These are phyloP conservation scores for Mycena alexandri DNA, from an alignment of 768 basidiomycete genomes.

Conservation along the genomic window DNA sequence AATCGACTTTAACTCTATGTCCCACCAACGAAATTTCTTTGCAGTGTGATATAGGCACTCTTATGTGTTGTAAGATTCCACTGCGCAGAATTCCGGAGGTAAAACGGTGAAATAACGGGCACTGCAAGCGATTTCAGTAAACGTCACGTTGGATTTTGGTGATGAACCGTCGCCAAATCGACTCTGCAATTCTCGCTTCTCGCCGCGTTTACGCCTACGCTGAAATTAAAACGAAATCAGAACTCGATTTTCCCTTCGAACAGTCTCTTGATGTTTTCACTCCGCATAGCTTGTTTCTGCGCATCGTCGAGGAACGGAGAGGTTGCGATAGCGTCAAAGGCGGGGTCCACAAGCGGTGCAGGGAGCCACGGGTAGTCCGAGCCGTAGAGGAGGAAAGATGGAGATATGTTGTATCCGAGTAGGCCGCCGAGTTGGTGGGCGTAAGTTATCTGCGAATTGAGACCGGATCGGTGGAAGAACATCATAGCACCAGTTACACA, in stretches of 20 bases:
- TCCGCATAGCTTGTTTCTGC: constrained; percentile 17
- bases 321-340: constrained; percentile 11
- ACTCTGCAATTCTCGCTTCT: too few relatives aligned
- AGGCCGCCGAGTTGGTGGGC: constrained; percentile 26
- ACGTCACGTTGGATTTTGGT: too few relatives aligned
- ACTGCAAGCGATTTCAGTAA: too few relatives aligned
- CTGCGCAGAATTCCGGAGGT: too few relatives aligned
- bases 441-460: constrained; percentile 20
- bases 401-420: constrained; percentile 29
- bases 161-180: too few relatives aligned
- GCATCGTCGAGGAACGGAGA: constrained; percentile 19
- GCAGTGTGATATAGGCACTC: too few relatives aligned
- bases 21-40: too few relatives aligned
- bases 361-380: constrained; percentile 25
- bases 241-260: constrained; percentile 17
- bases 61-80: too few relatives aligned
- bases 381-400: constrained; percentile 20
- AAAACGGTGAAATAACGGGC: too few relatives aligned
- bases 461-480: background rate
- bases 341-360: constrained; percentile 4
- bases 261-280: constrained; percentile 22
- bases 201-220: too few relatives aligned
- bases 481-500: background rate
- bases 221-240: too few relatives aligned
- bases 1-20: too few relatives aligned